Conservation (phyloP, 306 rosid species). For the Vicia villosa region DNA sequence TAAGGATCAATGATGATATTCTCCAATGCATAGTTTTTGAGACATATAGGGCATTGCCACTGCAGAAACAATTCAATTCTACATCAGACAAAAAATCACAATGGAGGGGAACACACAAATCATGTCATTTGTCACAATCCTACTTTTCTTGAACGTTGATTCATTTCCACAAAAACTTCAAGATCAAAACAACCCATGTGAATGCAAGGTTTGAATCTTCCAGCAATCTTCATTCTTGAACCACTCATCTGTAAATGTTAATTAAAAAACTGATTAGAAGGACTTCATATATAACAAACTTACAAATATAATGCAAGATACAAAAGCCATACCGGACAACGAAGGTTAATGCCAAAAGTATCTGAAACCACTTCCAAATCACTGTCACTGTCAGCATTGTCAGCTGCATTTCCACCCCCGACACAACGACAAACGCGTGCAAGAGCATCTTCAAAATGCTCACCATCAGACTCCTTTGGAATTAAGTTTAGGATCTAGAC, state of each 20-base stretch:
- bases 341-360: conserved; percentile 72
- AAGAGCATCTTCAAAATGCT: conserved; percentile 86
- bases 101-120: conserved; percentile 13
- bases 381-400: conserved; percentile 92
- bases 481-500: conserved; percentile 71
- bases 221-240: conserved; percentile 97
- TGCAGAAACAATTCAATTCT: conserved; percentile 58
- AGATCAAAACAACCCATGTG: conserved; percentile 99
- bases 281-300: conserved; percentile 7
- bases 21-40: conserved; percentile 89
- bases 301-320: conserved; percentile 19
- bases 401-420: conserved; percentile 83
- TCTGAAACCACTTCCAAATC: conserved; percentile 99
- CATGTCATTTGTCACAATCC: conserved; percentile 32
- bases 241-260: conserved; percentile 81
- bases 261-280: conserved; percentile 33
- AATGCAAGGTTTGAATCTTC: conserved; percentile 93
- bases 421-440: conserved; percentile 95
- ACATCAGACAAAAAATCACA: conserved; percentile 32
- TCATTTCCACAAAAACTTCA: conserved; percentile 91
- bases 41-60: conserved; percentile 99
- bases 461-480: conserved; percentile 92
- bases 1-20: conserved; percentile 85
- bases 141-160: conserved; percentile 96
- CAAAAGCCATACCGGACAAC: conserved; percentile 81